Percentiles rank a stretch among this genome's conserved stretches.
These are phyloP conservation scores for Metarhizium robertsii DNA, from an alignment of 2,329 filamentous ascomycete genomes.

Conservation along the genomic window DNA sequence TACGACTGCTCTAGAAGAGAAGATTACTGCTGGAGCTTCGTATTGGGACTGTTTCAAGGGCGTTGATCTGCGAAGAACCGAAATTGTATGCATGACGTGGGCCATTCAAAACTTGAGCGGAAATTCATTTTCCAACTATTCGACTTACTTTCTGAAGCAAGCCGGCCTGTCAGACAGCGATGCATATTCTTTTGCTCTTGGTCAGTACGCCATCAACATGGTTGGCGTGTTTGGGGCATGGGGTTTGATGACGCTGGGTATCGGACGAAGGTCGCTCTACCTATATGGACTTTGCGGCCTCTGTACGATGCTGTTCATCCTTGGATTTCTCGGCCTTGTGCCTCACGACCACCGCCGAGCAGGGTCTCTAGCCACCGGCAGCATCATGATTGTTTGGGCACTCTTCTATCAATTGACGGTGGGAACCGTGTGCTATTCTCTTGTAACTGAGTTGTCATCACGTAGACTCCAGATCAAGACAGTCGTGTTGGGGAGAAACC, in stretches of 20 bases:
- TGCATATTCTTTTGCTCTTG: constrained; percentile 52
- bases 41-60: constrained; percentile 83
- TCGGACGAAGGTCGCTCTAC: constrained; percentile 70
- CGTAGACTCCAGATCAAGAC: constrained; percentile 84
- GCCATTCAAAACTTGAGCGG: constrained; percentile 55
- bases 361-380: constrained; percentile 68
- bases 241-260: constrained; percentile 65
- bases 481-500: constrained; percentile 72
- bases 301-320: constrained; percentile 67
- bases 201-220: constrained; percentile 64
- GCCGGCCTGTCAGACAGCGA: constrained; percentile 43
- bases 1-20: constrained; percentile 71
- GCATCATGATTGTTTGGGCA: constrained; percentile 77
- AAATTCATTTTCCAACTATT: constrained; percentile 57
- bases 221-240: constrained; percentile 73
- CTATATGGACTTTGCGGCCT: constrained; percentile 66
- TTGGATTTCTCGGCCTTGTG: constrained; percentile 76
- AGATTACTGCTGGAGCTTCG: constrained; percentile 61
- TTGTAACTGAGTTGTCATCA: constrained; percentile 77
- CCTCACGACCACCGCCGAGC: constrained; percentile 47
- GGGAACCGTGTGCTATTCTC: constrained; percentile 81
- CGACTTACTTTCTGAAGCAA: constrained; percentile 53
- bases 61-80: constrained; percentile 67
- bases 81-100: constrained; percentile 56
- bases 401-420: constrained; percentile 80